These are phyloP conservation scores for Veloboletus limbatus DNA, from an alignment of 1,284 basidiomycete species.

Conservation along the genomic window DNA sequence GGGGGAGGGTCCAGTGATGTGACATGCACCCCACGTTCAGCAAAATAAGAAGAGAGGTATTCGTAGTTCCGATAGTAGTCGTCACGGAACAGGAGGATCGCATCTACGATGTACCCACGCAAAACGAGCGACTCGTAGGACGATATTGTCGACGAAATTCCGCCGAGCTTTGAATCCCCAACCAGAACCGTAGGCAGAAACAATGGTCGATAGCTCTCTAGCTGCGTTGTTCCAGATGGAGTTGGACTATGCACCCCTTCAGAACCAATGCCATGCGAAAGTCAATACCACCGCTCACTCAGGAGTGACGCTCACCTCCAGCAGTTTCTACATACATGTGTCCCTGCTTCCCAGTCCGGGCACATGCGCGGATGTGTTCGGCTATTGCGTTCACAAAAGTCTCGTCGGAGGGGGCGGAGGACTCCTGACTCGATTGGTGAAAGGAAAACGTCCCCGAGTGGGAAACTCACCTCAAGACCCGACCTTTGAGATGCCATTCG, in stretches of 20 bases:
- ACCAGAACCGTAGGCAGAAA: slow-evolving; percentile 87
- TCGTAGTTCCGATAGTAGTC: slow-evolving; percentile 85
- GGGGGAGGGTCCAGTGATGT: slow-evolving; percentile 62
- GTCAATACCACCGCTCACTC: slow-evolving; percentile 8
- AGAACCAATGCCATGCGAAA: not conserved
- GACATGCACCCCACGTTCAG: slow-evolving; percentile 65
- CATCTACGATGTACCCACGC: slow-evolving; percentile 88
- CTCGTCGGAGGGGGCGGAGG: slow-evolving; percentile 52
- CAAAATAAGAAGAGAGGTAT: slow-evolving; percentile 81
- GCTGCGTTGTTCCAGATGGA: slow-evolving; percentile 83
- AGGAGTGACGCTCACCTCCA: slow-evolving; percentile 63
- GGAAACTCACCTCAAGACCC: slow-evolving; percentile 23
- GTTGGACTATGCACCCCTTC: slow-evolving; percentile 92
- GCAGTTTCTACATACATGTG: slow-evolving; percentile 93
- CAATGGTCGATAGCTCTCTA: slow-evolving; percentile 79
- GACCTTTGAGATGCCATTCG: slow-evolving; percentile 50
- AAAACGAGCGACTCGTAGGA: slow-evolving; percentile 89
- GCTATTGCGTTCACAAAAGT: slow-evolving; percentile 71
- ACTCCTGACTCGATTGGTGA: slow-evolving; percentile 14
- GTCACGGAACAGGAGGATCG: slow-evolving; percentile 87
- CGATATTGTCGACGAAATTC: slow-evolving; percentile 92
- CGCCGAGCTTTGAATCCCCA: slow-evolving; percentile 87
- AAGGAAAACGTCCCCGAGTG: not conserved
- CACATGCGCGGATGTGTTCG: slow-evolving; percentile 56
- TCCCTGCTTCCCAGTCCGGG: slow-evolving; percentile 36